Evolutionary conservation across 2,329 filamentous ascomycete species (phyloP), one percentile per base, ranked within the genome.

Genomic region (Exophiala sp.): DNA sequence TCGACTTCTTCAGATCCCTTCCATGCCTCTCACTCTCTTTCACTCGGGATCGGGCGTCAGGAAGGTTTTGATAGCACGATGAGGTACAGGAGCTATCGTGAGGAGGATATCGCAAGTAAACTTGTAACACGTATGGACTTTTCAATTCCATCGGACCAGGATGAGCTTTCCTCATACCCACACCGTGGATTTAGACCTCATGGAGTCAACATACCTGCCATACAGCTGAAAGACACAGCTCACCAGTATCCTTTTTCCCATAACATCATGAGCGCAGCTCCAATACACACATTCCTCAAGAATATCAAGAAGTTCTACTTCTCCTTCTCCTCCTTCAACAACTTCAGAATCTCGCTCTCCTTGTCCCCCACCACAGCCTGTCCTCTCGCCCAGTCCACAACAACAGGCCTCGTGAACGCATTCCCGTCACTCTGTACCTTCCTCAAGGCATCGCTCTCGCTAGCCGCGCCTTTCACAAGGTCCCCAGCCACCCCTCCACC

Each of bases 321-420:
- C 39, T 53, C 48, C 21, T 45, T 40, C 21, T 43, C 35, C 16
- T 44, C 76, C 54, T 84, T 81, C 48, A 96, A 72, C 72, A 96
- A 78, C 72, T 87, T 90, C 67, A 96, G 72, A 57, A 97, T 96
- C 75, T 92, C 88, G 12, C 90, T 95, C 75, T 96, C 86, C 61
- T 88, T 85, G 47, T 88, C 89, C 16, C 89, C 89, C 21, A 83
- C 76, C 8, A 85, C 81, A 43, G 86, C 92, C 70, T 84, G 88
- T 61, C 91, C 94, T 70, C 92, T 91, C 69, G 87, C 89, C 94
- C 94, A 97, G 70, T 97, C 92, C 48, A 97, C 92, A 54, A 94
- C 89, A 69, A 96, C 74, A 21, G 92, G 92, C 62, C 86, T 75
- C 65, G 87, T 75, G 70, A 97, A 91, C 65, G 71, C 82, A 29